Evolutionary conservation across 768 basidiomycete genomes (phyloP).

Genomic region (Strobilomyces confusus): DNA sequence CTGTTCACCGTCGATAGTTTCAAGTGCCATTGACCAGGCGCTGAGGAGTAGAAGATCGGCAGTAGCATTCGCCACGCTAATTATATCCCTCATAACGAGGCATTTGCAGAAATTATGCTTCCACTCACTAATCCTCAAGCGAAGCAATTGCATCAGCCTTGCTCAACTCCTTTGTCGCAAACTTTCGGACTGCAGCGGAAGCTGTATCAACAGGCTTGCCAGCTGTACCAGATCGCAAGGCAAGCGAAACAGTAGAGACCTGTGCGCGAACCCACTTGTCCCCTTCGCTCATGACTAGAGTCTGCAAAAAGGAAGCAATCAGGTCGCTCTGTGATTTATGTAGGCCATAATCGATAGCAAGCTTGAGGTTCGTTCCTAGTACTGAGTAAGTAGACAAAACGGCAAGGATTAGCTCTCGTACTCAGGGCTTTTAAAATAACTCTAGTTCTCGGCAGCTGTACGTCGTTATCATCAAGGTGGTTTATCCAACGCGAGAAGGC

Average conservation of each 20-base stretch:
- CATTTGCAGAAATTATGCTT: not conserved
- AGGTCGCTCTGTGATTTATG: conserved; percentile 78
- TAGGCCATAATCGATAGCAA: conserved; percentile 87
- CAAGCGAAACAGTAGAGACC: conserved; percentile 61
- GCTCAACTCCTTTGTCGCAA: conserved; percentile 82
- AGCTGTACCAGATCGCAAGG: conserved; percentile 61
- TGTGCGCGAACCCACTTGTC: conserved; percentile 83
- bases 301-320: conserved; percentile 90
- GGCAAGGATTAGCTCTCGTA: conserved; percentile 64
- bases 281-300: conserved; percentile 94
- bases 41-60: conserved; percentile 80
- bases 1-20: conserved; percentile 53
- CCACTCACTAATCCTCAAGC: conserved; percentile 85
- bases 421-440: conserved; percentile 74
- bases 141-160: conserved; percentile 75
- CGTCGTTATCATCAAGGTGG: conserved; percentile 76
- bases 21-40: conserved; percentile 67
- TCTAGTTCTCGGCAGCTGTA: conserved; percentile 63
- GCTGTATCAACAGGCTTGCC: conserved; percentile 77
- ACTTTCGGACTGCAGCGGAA: conserved; percentile 71
- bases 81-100: not conserved
- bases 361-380: conserved; percentile 76
- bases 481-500: conserved; percentile 93
- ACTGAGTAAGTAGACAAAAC: conserved; percentile 69
- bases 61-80: conserved; percentile 84